Conservation (phyloP, 306 rosid species). For the Quillaja saponaria region DNA sequence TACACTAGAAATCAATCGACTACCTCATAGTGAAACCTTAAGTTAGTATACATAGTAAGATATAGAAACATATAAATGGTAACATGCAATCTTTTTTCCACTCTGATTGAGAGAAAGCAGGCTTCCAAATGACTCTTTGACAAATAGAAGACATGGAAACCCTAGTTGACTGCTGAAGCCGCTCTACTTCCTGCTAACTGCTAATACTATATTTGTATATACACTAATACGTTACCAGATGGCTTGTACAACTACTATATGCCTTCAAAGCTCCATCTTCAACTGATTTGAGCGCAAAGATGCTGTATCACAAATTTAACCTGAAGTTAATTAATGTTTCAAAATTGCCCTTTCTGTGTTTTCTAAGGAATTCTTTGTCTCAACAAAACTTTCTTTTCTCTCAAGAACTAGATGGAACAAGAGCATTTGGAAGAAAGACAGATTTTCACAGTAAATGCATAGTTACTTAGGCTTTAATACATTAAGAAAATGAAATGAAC, state of each 20-base stretch:
- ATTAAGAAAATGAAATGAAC: constrained; percentile 1
- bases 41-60: constrained; percentile 48
- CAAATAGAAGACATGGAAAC: constrained; percentile 53
- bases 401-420: no score
- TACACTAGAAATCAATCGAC: constrained; percentile 59
- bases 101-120: constrained; percentile 52
- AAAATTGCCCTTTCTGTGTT: constrained; percentile 13
- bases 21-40: constrained; percentile 50
- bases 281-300: constrained; percentile 75
- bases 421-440: neutral
- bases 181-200: constrained; percentile 57
- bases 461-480: constrained; percentile 1
- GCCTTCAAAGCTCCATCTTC: constrained; percentile 86
- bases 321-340: constrained; percentile 21
- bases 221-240: constrained; percentile 64
- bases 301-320: constrained; percentile 51
- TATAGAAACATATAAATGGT: constrained; percentile 41
- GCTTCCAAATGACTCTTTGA: constrained; percentile 45
- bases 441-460: neutral
- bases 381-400: neutral
- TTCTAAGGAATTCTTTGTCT: no score
- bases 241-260: constrained; percentile 37
- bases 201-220: constrained; percentile 71
- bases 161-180: constrained; percentile 44
- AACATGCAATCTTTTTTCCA: constrained; percentile 54